Evolutionary conservation across 345 rosid species (phyloP).

Genomic region (Melastoma malabathricum): DNA sequence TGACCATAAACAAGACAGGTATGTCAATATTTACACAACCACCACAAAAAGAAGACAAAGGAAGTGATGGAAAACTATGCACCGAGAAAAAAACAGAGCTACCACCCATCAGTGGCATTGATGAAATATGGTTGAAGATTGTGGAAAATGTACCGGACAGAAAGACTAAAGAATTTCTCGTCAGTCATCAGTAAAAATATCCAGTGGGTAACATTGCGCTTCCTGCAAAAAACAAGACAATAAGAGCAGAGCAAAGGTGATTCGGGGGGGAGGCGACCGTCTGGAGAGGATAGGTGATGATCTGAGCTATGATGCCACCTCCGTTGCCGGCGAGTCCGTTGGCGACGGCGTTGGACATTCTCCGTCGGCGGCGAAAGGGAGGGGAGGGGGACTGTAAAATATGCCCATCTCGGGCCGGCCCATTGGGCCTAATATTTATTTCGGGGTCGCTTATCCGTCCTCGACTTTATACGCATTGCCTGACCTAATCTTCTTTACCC

Average conservation of each 20-base stretch:
- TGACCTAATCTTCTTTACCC: no score
- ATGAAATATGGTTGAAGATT: conserved; percentile 17
- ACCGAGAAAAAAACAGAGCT: conserved; percentile 7
- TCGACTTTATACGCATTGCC: no score
- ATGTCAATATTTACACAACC: neutral
- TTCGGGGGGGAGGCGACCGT: conserved; percentile 18
- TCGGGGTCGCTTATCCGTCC: no score
- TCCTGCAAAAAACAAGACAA: neutral
- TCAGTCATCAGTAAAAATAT: conserved; percentile 15
- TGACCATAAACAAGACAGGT: neutral
- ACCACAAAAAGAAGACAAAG: conserved; percentile 4
- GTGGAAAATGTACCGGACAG: conserved; percentile 13
- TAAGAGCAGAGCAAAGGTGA: neutral
- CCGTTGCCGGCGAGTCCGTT: conserved; percentile 67
- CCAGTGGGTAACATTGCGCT: conserved; percentile 14
- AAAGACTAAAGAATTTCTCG: conserved; percentile 18
- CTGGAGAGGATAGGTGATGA: conserved; percentile 64
- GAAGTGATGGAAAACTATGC: conserved; percentile 7
- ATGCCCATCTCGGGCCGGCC: no score
- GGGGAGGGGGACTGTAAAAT: no score
- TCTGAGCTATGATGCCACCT: conserved; percentile 61
- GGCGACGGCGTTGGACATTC: conserved; percentile 54
- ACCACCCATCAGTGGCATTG: conserved; percentile 9
- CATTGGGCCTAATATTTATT: no score
- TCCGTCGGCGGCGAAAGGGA: neutral